Evolutionary conservation across 2,329 filamentous ascomycete genomes (phyloP).

Genomic region (Ceratocystiopsis brevicomis): DNA sequence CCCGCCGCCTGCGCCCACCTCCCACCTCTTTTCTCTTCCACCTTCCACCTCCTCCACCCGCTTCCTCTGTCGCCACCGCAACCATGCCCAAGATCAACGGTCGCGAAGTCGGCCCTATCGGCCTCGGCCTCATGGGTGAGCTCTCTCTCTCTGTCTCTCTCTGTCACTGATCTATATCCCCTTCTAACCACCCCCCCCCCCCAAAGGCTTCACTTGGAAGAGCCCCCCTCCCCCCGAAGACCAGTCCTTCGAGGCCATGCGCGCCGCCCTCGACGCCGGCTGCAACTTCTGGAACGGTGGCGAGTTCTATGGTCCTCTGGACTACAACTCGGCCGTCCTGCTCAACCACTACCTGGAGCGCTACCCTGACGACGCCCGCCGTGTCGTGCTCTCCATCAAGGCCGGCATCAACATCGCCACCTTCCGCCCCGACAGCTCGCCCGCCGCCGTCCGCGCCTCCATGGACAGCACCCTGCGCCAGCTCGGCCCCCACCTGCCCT

Average conservation of each 20-base stretch:
- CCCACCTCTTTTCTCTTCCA: too few relatives aligned
- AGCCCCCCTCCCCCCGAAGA: conserved; percentile 22
- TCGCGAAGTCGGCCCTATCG: conserved; percentile 14
- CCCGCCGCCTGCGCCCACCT: too few relatives aligned
- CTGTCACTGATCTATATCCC: too few relatives aligned
- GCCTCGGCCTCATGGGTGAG: conserved; percentile 16
- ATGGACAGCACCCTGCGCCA: conserved; percentile 38
- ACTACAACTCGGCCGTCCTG: conserved; percentile 37
- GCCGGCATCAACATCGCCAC: conserved; percentile 21
- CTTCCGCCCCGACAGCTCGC: conserved; percentile 29
- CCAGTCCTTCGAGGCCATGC: conserved; percentile 34
- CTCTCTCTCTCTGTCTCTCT: too few relatives aligned
- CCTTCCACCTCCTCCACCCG: not conserved
- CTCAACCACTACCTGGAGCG: conserved; percentile 42
- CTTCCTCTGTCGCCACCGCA: not conserved
- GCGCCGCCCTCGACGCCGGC: conserved; percentile 25
- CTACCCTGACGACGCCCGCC: conserved; percentile 43
- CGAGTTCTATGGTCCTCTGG: conserved; percentile 43
- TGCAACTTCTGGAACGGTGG: conserved; percentile 41
- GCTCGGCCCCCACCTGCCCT: conserved; percentile 19
- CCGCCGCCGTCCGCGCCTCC: conserved; percentile 33
- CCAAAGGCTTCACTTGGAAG: conserved; percentile 25
- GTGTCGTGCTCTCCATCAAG: conserved; percentile 44
- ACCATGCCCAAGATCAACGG: conserved; percentile 15
- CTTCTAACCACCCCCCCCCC: not conserved